These are phyloP conservation scores for Dicorynia guianensis DNA, from an alignment of 306 rosid species.

Conservation along the genomic window DNA sequence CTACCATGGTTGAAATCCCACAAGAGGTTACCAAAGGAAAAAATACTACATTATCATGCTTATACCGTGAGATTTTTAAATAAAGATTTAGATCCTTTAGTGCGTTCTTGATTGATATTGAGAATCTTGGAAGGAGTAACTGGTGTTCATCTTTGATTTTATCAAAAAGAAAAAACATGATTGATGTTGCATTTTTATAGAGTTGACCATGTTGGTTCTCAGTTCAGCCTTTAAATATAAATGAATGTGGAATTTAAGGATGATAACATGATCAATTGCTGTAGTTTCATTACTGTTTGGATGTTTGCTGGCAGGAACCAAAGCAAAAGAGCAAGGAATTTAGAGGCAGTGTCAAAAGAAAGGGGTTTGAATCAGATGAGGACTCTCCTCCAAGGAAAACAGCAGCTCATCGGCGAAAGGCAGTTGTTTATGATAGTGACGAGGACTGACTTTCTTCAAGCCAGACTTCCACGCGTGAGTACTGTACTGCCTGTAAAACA, in stretches of 20 bases:
- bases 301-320: slow-evolving; percentile 63
- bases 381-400: slow-evolving; percentile 90
- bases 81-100: background rate
- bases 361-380: slow-evolving; percentile 90
- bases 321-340: slow-evolving; percentile 69
- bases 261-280: slow-evolving; percentile 20
- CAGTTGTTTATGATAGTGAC: slow-evolving; percentile 88
- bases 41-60: background rate
- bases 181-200: background rate
- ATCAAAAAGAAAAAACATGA: background rate
- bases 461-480: slow-evolving; percentile 46
- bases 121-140: background rate
- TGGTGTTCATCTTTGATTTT: background rate
- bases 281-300: slow-evolving; percentile 37
- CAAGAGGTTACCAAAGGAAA: background rate
- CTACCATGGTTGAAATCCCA: slow-evolving; percentile 4
- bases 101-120: slow-evolving; percentile 13
- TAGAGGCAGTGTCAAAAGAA: slow-evolving; percentile 70
- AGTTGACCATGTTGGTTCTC: slow-evolving; percentile 6
- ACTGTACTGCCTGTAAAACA: background rate
- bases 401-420: slow-evolving; percentile 77
- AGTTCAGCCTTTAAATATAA: background rate
- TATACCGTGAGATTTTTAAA: slow-evolving; percentile 3
- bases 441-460: slow-evolving; percentile 65
- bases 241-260: slow-evolving; percentile 6